Conservation (phyloP, 768 basidiomycete genomes). For the Boletellus ananas region DNA sequence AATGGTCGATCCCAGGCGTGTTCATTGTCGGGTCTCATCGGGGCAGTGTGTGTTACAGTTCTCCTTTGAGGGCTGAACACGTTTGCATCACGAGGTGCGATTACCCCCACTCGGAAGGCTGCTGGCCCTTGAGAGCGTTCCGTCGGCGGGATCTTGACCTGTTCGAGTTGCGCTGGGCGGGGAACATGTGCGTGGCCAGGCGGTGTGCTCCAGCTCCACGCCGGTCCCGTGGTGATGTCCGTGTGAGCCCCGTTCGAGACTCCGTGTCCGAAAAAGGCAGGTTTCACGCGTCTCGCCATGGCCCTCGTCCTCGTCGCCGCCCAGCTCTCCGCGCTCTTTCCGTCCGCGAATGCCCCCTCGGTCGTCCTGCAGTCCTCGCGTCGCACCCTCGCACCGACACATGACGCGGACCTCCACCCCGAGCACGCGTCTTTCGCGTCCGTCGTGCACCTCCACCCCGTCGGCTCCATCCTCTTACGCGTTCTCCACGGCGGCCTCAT, state of each 20-base stretch:
- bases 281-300: constrained; percentile 21
- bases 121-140: neutral
- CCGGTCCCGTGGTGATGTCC: constrained; percentile 18
- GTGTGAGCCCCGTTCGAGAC: too few species aligned
- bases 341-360: constrained; percentile 46
- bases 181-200: constrained; percentile 1
- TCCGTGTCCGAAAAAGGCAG: constrained; percentile 18
- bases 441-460: constrained; percentile 49
- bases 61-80: constrained; percentile 21
- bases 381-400: constrained; percentile 43
- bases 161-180: constrained; percentile 4
- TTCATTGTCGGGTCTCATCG: neutral
- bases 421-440: constrained; percentile 74
- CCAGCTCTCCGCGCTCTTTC: constrained; percentile 62
- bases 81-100: constrained; percentile 16
- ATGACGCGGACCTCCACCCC: constrained; percentile 42
- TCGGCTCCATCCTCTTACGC: constrained; percentile 69
- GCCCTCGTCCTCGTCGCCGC: constrained; percentile 46
- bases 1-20: constrained; percentile 14
- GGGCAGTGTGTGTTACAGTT: constrained; percentile 21
- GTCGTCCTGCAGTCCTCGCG: constrained; percentile 58
- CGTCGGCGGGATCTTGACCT: neutral
- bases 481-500: constrained; percentile 71
- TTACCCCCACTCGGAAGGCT: constrained; percentile 5
- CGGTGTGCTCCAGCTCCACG: constrained; percentile 8